A percentile compares a stretch with the other conserved stretches of the same genome.
These are phyloP conservation scores for Hypoxylon crocopeplum DNA, from an alignment of 495 filamentous ascomycete species.

Conservation along the genomic window DNA sequence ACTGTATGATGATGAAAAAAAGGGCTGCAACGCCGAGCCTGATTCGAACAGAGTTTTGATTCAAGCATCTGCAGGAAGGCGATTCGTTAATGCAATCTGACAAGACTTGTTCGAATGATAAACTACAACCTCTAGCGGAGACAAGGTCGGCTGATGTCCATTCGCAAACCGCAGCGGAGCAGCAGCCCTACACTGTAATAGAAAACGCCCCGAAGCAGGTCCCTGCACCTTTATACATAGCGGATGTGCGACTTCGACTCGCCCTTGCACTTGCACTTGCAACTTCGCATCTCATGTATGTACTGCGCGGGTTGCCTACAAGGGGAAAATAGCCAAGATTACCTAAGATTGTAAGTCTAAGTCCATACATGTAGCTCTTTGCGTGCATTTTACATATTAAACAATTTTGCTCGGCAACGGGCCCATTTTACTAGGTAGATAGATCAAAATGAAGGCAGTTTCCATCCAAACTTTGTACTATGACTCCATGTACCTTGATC, in stretches of 20 bases:
- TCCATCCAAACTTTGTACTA: not conserved
- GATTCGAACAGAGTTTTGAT: slow-evolving; percentile 19
- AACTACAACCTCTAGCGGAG: slow-evolving; percentile 1
- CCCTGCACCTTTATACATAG: slow-evolving; percentile 12
- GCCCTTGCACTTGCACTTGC: too few species aligned
- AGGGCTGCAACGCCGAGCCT: slow-evolving; percentile 16
- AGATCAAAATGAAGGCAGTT: too few species aligned
- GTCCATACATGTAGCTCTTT: too few species aligned
- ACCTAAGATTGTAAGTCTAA: too few species aligned
- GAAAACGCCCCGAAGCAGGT: slow-evolving; percentile 27
- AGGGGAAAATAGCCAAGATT: too few species aligned
- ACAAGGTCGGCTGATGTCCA: slow-evolving; percentile 23
- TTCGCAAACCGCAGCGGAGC: slow-evolving; percentile 26
- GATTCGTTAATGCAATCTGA: slow-evolving; percentile 28
- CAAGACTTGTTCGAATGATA: not conserved
- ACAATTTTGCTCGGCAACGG: too few species aligned
- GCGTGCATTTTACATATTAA: too few species aligned
- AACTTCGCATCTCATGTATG: not conserved
- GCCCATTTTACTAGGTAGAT: too few species aligned
- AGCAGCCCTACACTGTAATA: slow-evolving; percentile 27
- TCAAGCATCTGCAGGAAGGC: slow-evolving; percentile 7
- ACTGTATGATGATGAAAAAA: slow-evolving; percentile 18
- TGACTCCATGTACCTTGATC: slow-evolving; percentile 1
- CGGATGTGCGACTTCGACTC: too few species aligned
- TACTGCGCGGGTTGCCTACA: too few species aligned